A percentile compares a stretch with the other conserved stretches of the same genome.
phyloP scores from a whole-genome alignment of 768 basidiomycete species.

The Mrakia blollopis region DNA sequence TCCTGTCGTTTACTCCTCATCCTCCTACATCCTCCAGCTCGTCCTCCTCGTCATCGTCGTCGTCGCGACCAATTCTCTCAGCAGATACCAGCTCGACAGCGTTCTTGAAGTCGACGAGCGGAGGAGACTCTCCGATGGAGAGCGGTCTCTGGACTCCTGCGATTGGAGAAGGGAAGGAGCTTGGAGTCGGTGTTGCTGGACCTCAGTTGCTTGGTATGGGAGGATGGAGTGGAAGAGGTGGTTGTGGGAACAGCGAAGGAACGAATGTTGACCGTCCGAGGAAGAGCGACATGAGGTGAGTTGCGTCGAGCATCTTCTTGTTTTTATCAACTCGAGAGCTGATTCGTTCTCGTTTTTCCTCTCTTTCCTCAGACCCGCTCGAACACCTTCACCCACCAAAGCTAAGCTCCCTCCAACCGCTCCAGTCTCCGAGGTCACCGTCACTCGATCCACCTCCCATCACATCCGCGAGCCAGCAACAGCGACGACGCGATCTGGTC shows the following conservation, averaged over 20 bases:
- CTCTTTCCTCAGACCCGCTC: constrained; percentile 3
- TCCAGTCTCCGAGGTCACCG: background rate
- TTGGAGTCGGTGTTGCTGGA: constrained; percentile 58
- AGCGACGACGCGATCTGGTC: background rate
- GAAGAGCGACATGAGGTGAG: constrained; percentile 19
- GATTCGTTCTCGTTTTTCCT: background rate
- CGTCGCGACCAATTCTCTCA: background rate
- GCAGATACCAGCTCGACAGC: constrained; percentile 11
- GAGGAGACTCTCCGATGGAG: background rate
- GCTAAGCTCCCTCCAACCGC: background rate
- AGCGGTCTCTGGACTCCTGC: constrained; percentile 50
- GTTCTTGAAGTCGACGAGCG: constrained; percentile 12
- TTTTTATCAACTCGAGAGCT: too few species aligned
- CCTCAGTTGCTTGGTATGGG: constrained; percentile 50
- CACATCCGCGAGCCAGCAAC: constrained; percentile 5
- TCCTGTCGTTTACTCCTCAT: constrained; percentile 2
- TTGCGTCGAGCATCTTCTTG: background rate
- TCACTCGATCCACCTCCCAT: background rate
- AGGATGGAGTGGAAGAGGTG: background rate
- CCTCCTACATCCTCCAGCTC: background rate
- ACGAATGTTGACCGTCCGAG: constrained; percentile 24
- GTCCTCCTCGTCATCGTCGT: background rate
- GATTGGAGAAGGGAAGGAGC: constrained; percentile 60
- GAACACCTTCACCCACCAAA: constrained; percentile 11
- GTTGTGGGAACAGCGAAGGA: background rate